phyloP scores from a whole-genome alignment of 208 protist species.

The Trypanosoma boissoni region DNA sequence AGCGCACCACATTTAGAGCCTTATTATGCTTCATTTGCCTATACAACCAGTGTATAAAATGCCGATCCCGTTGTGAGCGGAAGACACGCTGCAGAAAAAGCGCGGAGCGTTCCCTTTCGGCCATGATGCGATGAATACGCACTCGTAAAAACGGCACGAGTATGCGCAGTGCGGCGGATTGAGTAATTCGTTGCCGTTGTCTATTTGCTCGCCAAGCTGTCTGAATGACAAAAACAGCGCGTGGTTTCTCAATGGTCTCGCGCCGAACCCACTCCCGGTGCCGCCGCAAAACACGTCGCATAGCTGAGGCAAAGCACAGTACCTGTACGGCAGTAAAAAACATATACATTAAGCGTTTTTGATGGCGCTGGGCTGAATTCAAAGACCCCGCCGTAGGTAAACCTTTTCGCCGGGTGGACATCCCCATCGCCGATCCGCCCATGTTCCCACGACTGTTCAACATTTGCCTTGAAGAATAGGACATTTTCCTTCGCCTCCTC shows the following conservation, averaged over 20 bases:
- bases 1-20: slow-evolving; percentile 36
- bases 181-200: slow-evolving; percentile 40
- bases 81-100: slow-evolving; percentile 71
- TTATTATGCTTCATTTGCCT: slow-evolving; percentile 44
- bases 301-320: slow-evolving; percentile 26
- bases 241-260: slow-evolving; percentile 40
- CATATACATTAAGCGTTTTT: neutral
- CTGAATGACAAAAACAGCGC: slow-evolving; percentile 65
- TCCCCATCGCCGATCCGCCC: neutral
- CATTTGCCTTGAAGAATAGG: no score
- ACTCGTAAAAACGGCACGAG: slow-evolving; percentile 54
- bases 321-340: neutral
- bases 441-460: no score
- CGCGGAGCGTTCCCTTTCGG: slow-evolving; percentile 41
- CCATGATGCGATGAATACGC: slow-evolving; percentile 33
- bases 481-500: no score
- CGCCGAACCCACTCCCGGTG: slow-evolving; percentile 26
- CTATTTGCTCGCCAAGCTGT: slow-evolving; percentile 47
- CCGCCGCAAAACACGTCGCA: slow-evolving; percentile 29
- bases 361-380: neutral
- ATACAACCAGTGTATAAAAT: slow-evolving; percentile 58
- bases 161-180: slow-evolving; percentile 27
- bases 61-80: slow-evolving; percentile 45
- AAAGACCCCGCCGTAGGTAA: neutral
- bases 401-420: neutral